Conservation (phyloP, 371 early-diverging fungal species). For the Synchytrium microbalum region DNA sequence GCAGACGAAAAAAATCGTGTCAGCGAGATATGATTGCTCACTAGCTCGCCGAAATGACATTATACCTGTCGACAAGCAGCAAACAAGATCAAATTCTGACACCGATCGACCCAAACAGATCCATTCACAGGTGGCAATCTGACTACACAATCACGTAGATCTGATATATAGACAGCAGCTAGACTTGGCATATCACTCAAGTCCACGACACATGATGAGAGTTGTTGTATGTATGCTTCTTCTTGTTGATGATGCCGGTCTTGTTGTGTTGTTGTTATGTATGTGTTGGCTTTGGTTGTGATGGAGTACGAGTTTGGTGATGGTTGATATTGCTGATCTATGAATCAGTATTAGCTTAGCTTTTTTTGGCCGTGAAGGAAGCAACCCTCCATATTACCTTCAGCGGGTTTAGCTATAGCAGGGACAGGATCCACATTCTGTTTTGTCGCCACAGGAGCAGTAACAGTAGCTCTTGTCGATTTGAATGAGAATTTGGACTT, state of each 20-base stretch:
- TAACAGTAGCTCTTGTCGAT: slow-evolving; percentile 33
- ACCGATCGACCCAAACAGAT: slow-evolving; percentile 57
- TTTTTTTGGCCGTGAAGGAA: too few species aligned
- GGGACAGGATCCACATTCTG: too few species aligned
- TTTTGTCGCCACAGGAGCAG: too few species aligned
- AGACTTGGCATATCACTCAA: slow-evolving; percentile 29
- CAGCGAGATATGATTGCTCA: too few species aligned
- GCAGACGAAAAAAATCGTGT: not conserved
- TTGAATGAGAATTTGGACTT: slow-evolving; percentile 58
- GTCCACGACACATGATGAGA: slow-evolving; percentile 48
- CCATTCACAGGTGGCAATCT: slow-evolving; percentile 57
- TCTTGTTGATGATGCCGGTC: slow-evolving; percentile 13
- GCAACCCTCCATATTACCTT: too few species aligned
- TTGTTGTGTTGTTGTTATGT: not conserved
- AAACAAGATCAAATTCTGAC: slow-evolving; percentile 47
- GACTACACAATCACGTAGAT: slow-evolving; percentile 51
- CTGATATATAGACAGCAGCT: slow-evolving; percentile 61
- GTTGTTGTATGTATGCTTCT: slow-evolving; percentile 48
- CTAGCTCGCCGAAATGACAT: too few species aligned
- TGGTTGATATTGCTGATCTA: not conserved
- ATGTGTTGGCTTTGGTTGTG: slow-evolving; percentile 1
- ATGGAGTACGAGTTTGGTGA: slow-evolving; percentile 4
- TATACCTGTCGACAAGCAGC: slow-evolving; percentile 69
- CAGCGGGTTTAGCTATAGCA: too few species aligned
- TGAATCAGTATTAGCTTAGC: not conserved